Conservation (phyloP, 805 yeast genomes). For the Grigorovia yakushimaensis region DNA sequence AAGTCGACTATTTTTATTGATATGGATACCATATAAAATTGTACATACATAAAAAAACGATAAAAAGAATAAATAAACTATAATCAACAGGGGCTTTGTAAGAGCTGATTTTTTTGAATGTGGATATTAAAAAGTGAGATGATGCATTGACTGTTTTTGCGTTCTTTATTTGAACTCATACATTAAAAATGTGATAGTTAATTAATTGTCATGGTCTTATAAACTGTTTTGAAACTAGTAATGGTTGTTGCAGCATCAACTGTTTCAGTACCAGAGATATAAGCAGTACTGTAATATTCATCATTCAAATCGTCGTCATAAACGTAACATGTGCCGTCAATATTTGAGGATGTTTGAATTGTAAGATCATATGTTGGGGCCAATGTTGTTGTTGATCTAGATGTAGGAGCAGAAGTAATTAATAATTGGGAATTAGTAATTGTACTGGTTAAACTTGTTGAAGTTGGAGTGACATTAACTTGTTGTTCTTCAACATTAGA, state of each 20-base stretch:
- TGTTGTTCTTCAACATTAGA: not conserved
- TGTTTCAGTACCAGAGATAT: conserved; percentile 20
- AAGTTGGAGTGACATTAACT: conserved; percentile 1
- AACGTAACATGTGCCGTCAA: conserved; percentile 20
- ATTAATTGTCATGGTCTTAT: conserved; percentile 11
- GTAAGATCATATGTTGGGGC: conserved; percentile 1
- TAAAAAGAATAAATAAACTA: not conserved
- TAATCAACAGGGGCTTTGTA: not conserved
- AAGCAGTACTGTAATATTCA: conserved; percentile 26
- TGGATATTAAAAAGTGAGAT: not conserved
- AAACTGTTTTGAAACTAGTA: conserved; percentile 22
- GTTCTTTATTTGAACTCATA: not conserved
- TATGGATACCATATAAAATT: too few relatives aligned
- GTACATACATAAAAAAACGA: not conserved
- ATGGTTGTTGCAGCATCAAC: conserved; percentile 29
- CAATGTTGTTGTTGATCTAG: conserved; percentile 2
- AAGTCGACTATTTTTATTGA: not conserved
- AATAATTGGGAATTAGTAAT: conserved; percentile 6
- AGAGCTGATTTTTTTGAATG: not conserved
- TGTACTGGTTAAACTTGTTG: conserved; percentile 6
- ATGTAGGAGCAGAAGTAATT: conserved; percentile 7
- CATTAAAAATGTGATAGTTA: not conserved
- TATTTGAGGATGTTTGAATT: conserved; percentile 9
- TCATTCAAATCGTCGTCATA: conserved; percentile 18
- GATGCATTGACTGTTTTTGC: not conserved